phyloP scores from a whole-genome alignment of 176 grass and related monocot species.

The Canna indica region DNA sequence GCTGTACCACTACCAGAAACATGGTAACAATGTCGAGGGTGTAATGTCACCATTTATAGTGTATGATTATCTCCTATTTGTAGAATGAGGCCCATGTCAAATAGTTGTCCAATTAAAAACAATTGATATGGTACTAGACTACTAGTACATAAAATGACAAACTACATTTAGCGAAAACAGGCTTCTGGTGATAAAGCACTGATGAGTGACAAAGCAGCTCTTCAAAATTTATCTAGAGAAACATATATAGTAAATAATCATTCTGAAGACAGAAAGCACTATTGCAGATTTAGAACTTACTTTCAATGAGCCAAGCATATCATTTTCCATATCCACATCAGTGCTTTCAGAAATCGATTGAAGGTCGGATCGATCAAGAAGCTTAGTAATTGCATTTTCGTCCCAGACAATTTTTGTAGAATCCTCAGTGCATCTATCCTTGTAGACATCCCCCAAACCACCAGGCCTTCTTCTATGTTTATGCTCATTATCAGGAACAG shows the following conservation, averaged over 20 bases:
- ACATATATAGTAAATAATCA: neutral
- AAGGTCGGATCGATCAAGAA: slow-evolving; percentile 90
- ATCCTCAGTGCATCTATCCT: slow-evolving; percentile 79
- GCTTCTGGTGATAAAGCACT: neutral
- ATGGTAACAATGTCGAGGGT: too few relatives aligned
- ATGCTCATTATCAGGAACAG: slow-evolving; percentile 49
- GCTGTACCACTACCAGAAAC: too few relatives aligned
- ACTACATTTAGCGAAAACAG: neutral
- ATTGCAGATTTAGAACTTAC: slow-evolving; percentile 31
- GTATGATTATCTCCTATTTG: too few relatives aligned
- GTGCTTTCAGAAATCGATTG: slow-evolving; percentile 63
- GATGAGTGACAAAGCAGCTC: too few relatives aligned
- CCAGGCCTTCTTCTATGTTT: slow-evolving; percentile 78
- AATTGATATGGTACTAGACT: too few relatives aligned
- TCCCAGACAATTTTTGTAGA: slow-evolving; percentile 81
- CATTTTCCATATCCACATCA: slow-evolving; percentile 74
- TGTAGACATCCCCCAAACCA: slow-evolving; percentile 92
- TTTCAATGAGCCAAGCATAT: slow-evolving; percentile 97
- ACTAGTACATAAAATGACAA: neutral
- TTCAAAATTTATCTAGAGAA: neutral
- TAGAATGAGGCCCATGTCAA: neutral
- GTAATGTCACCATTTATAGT: too few relatives aligned
- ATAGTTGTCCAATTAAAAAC: too few relatives aligned
- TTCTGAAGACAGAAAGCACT: slow-evolving; percentile 2
- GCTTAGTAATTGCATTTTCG: slow-evolving; percentile 83